Evolutionary conservation across 2,329 filamentous ascomycete species (phyloP), one percentile per base, ranked within the genome.

Genomic region (Fusarium sp.): DNA sequence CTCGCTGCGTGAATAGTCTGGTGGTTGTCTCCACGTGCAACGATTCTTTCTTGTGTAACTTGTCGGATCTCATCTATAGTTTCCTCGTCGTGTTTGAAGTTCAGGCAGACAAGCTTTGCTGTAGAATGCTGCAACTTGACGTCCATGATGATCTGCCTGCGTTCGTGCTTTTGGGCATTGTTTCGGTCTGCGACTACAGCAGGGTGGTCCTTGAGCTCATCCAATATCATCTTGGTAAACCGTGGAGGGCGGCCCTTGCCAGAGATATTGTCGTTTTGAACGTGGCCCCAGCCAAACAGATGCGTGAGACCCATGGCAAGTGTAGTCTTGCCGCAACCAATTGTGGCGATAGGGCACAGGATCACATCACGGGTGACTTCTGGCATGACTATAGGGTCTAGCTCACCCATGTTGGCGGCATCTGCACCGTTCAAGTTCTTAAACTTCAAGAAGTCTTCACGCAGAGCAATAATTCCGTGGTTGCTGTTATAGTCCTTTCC

Each of bases 281-380:
- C 84, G 76, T 97, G 94, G 17, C 93, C 95, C 92, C 94, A 98
- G 54, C 85, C 88, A 69, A 98, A 97, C 1, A 99, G 85, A 73
- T 93, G 90, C 6, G 86, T 86, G 20, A 99, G 82, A 4, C 92
- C 94, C 48, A 96, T 80, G 4, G 92, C 94, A 48, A 99, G 82
- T 0, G 96, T 99, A 0, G 96, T 99, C 84, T 99, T 99, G 56
- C 96, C 96, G 75, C 96, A 99, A 11, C 96, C 96, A 53, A 99
- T 91, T 1, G 96, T 97, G 3, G 96, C 94, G 71, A 97, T 89
- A 1, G 96, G 94, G 7, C 94, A 91, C n/a, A 99, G 84, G 19
- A 97, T 86, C 17, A 97, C 84, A 73, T 96, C 88, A 6, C 83
- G 79, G 1, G 82, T 85, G 3, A 92, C 87, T 8, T 89, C 84